Evolutionary conservation across 352 stramenopile genomes (phyloP), one percentile per base, ranked within the genome.

Genomic region (Globisporangium irregulare): DNA sequence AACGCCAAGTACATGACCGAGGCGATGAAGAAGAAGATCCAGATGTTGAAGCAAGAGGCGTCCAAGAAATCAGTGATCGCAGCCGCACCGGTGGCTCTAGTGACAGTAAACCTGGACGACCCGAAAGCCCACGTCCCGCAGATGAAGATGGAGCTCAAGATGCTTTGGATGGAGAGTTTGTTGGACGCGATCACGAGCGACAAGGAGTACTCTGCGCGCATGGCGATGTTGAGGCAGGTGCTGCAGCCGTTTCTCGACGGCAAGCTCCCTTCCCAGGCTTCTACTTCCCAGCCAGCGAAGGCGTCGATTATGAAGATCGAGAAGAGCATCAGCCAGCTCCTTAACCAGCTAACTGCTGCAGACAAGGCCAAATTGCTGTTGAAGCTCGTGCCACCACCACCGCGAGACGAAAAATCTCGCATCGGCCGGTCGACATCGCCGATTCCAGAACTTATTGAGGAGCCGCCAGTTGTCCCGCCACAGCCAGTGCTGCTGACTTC

Each of bases 141-240:
- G 34, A 86, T 91, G 81, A 73, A 70, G 22, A 60, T 82, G 7
- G 76, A 90, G n/a, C 25, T 79, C 54, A 93, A 91, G 51, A 80
- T 93, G 59, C 67, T 70, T 6, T 91, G 84, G 84, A 62, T 91
- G 36, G 80, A 93, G 9, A 72, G 71, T 18, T 64, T 91, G 29
- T 41, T 91, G 34, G 65, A 79, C 0, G 68, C 63, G 1, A 65
- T 91, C 3, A 41, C 76, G 15, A 79, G 34, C 1, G 82, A 89
- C 32, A 73, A 73, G 1, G 81, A 88, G 36, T 73, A 66, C 9
- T 87, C 78, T 14, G 74, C 72, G 8, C 77, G 77, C n/a, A 74
- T 83, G 25, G 46, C 69, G 43, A 81, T 82, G 66, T 68, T 91
- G 1, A 78, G 81, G 25, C 78, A 90, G 32, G 72, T 77, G 22